Evolutionary conservation across 768 basidiomycete species (phyloP).

Genomic region (Cantharellus cinnabarinus): DNA sequence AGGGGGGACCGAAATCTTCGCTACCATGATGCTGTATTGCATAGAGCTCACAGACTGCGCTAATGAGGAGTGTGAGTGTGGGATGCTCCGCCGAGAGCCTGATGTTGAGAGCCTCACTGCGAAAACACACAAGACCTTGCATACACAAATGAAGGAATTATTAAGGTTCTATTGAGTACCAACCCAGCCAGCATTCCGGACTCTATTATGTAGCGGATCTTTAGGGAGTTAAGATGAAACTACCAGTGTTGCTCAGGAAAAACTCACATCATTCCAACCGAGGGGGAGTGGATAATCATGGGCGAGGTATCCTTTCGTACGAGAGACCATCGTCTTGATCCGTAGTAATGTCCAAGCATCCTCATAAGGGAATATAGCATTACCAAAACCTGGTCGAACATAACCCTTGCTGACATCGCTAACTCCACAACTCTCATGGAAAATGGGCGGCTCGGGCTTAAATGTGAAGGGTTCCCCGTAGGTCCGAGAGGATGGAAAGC

Average conservation of each 20-base stretch:
- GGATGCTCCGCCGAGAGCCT: background rate
- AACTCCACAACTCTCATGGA: background rate
- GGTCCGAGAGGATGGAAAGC: constrained; percentile 1
- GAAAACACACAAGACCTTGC: constrained; percentile 4
- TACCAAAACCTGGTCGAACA: background rate
- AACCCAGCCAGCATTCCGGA: constrained; percentile 3
- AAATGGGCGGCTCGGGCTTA: background rate
- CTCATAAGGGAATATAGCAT: background rate
- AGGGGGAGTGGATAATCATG: background rate
- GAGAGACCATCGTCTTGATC: background rate
- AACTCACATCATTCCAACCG: constrained; percentile 6
- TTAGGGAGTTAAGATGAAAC: too few species aligned
- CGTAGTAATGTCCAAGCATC: background rate
- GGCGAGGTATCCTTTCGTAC: background rate
- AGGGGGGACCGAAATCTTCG: background rate
- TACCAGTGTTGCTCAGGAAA: background rate
- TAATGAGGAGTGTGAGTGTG: background rate
- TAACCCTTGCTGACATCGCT: background rate
- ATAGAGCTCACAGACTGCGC: constrained; percentile 4
- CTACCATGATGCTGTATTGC: background rate
- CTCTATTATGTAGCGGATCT: constrained; percentile 7
- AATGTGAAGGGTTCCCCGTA: background rate
- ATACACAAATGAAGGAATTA: constrained; percentile 4
- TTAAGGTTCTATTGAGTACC: constrained; percentile 3
- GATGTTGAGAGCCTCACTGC: background rate